Base-by-base conservation (phyloP, 2,329 filamentous ascomycete species). In the Tolypocladium tundrense region DNA sequence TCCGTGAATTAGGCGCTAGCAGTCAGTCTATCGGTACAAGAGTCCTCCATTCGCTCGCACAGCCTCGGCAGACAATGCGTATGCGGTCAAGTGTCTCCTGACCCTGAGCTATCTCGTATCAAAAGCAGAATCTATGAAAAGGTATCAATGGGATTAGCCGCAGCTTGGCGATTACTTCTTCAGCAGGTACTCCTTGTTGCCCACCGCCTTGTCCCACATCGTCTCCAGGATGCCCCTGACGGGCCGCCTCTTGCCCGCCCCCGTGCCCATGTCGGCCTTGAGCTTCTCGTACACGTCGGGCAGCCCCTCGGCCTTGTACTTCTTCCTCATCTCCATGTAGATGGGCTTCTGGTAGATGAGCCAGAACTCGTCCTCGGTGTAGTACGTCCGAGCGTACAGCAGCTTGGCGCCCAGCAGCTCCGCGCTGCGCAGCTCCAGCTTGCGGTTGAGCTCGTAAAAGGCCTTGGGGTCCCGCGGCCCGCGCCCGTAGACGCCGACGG, bases 381-480 rank as follows among this genome's bases (percentile, higher is more conserved):
- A 80, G 66, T 79, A 82, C 0, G 78, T 79, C 57, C 81, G 78
- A 6, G 80, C 79, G 63, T 83, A 83, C 8, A 83, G 65, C 74
- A 79, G 80, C 66, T 82, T 82, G 72, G 79, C 78, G 16, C 80
- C 80, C 9, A 77, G 73, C 41, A 82, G 71, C 42, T 79, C 74
- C 2, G 72, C 71, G 4, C 81, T 68, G 37, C 73, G 77, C 58
- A 71, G 68, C 65, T 83, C 80, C 1, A 83, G 68, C 31, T 73
- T 72, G 16, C 77, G 73, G 61, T 83, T 82, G 56, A 75, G 72
- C 8, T 67, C 63, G 31, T 80, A 69, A 65, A 79, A 82, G 16
- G 65, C 66, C 48, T 71, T 64, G 19, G 68, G 66, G 37, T 68
- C 65, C 35, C 63, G 63, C 8, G 74, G 72, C 0, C 69, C 72